These are phyloP conservation scores for Leptomonas pyrrhocoris DNA, from an alignment of 208 protist genomes.

Conservation along the genomic window DNA sequence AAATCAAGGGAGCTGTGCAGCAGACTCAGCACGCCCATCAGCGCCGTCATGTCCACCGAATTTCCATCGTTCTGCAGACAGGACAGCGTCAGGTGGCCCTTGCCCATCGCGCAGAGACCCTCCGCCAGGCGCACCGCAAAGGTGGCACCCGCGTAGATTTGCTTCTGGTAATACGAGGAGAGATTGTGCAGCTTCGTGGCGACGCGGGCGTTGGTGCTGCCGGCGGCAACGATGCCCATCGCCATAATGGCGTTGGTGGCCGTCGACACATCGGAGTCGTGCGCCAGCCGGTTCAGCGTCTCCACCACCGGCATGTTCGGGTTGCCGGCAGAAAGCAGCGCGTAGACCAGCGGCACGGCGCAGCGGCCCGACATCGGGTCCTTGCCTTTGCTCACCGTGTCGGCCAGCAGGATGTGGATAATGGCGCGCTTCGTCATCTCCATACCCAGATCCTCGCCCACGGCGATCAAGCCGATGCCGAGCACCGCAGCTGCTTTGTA, in stretches of 20 bases:
- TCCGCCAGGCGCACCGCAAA: slow-evolving; percentile 91
- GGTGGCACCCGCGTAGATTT: slow-evolving; percentile 78
- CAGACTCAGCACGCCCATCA: slow-evolving; percentile 93
- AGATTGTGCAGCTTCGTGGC: slow-evolving; percentile 95
- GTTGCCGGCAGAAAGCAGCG: slow-evolving; percentile 96
- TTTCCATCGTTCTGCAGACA: slow-evolving; percentile 95
- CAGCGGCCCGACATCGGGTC: slow-evolving; percentile 79
- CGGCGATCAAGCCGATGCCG: slow-evolving; percentile 97
- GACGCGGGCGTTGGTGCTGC: slow-evolving; percentile 98
- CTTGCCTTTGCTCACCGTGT: slow-evolving; percentile 85
- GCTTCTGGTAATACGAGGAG: slow-evolving; percentile 96
- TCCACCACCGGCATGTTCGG: slow-evolving; percentile 97
- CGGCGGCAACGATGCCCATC: slow-evolving; percentile 96
- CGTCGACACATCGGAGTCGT: slow-evolving; percentile 96
- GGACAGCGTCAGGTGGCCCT: slow-evolving; percentile 97
- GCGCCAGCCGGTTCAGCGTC: slow-evolving; percentile 97
- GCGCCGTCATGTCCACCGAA: slow-evolving; percentile 80
- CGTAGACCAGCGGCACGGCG: slow-evolving; percentile 98
- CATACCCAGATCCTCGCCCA: slow-evolving; percentile 98
- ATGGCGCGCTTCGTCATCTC: slow-evolving; percentile 98
- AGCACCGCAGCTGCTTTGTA: slow-evolving; percentile 95
- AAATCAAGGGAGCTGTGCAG: slow-evolving; percentile 95
- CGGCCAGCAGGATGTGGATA: slow-evolving; percentile 95
- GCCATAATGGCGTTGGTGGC: slow-evolving; percentile 96
- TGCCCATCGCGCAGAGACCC: slow-evolving; percentile 98